phyloP scores from a whole-genome alignment of 2,329 filamentous ascomycete species.

The Aspergillus udagawae region DNA sequence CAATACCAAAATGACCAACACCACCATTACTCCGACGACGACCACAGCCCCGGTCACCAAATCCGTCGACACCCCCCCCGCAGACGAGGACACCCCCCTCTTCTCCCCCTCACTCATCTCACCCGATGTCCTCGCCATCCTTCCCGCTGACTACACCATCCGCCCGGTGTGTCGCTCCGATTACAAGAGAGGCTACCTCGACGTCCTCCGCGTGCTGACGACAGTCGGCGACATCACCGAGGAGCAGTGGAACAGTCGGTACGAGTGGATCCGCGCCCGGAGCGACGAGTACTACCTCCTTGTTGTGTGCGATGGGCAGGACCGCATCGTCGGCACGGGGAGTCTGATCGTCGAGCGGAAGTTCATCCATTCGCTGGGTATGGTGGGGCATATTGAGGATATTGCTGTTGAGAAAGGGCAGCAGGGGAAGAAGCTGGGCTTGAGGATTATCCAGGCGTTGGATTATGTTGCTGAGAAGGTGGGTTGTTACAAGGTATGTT shows the following conservation, averaged over 20 bases:
- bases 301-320: conserved; percentile 70
- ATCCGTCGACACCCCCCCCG: conserved; percentile 17
- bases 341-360: conserved; percentile 90
- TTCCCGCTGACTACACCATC: conserved; percentile 78
- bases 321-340: conserved; percentile 80
- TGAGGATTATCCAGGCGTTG: conserved; percentile 89
- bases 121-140: conserved; percentile 63
- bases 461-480: conserved; percentile 82
- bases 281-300: conserved; percentile 81
- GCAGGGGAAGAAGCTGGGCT: conserved; percentile 93
- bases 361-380: conserved; percentile 46
- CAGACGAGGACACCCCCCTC: conserved; percentile 57
- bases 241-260: conserved; percentile 71
- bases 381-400: conserved; percentile 93
- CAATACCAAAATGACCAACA: conserved; percentile 15
- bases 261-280: conserved; percentile 72
- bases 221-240: conserved; percentile 83
- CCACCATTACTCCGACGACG: neutral
- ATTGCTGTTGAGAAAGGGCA: conserved; percentile 93
- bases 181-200: conserved; percentile 78
- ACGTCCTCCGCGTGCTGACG: conserved; percentile 85
- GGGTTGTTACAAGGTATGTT: conserved; percentile 79
- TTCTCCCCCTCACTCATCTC: conserved; percentile 77
- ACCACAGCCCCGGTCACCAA: conserved; percentile 6
- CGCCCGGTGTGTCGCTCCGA: conserved; percentile 76